Evolutionary conservation across 2,329 filamentous ascomycete genomes (phyloP).

Genomic region (Chrysoporthe austroafricana): DNA sequence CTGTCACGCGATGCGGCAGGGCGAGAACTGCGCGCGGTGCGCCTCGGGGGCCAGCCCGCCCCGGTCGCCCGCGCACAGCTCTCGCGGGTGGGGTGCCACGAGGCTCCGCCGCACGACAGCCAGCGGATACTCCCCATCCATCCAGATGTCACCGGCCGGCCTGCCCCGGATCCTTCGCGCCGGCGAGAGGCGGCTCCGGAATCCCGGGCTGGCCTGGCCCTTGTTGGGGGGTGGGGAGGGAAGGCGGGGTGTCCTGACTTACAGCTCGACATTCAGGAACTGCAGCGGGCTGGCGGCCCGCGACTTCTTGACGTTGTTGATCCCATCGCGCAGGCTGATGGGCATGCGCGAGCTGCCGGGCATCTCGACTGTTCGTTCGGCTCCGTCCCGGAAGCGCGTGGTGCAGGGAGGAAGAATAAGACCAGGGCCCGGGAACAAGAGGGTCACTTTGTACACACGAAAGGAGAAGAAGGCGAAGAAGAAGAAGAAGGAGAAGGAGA

Average conservation of each 20-base stretch:
- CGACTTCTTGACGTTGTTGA: constrained; percentile 63
- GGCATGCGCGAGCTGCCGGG: constrained; percentile 72
- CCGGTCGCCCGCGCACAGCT: too few species aligned
- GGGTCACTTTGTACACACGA: not conserved
- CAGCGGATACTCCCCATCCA: too few species aligned
- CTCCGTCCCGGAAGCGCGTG: not conserved
- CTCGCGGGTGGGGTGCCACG: too few species aligned
- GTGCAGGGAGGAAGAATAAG: not conserved
- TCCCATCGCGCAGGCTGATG: constrained; percentile 69
- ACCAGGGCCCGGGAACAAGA: not conserved
- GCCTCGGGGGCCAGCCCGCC: too few species aligned
- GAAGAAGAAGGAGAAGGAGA: not conserved
- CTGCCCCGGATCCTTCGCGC: too few species aligned
- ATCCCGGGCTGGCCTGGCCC: not conserved
- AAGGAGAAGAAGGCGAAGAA: not conserved
- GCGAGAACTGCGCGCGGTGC: too few species aligned
- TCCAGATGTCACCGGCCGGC: too few species aligned
- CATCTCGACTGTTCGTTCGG: constrained; percentile 44
- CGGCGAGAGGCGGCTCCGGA: not conserved
- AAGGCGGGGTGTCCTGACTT: constrained; percentile 40
- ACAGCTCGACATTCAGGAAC: constrained; percentile 71
- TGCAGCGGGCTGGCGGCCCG: constrained; percentile 60
- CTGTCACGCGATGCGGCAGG: constrained; percentile 1
- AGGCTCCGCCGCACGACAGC: too few species aligned
- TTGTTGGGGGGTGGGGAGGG: not conserved